Conservation (phyloP, 202 grass and related monocot genomes). For the Musa balbisiana region DNA sequence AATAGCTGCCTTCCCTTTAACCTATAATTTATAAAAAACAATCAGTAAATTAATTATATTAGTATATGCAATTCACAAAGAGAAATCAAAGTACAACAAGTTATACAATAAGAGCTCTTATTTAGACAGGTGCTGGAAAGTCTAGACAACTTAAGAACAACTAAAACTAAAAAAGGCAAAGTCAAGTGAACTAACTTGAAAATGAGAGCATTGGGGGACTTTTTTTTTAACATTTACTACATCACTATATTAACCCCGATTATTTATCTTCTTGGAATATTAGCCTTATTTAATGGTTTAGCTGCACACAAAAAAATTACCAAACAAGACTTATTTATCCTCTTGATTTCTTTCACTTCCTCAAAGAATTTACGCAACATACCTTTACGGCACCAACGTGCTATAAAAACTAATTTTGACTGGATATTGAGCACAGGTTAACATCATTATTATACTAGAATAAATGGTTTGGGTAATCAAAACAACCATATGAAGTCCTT, state of each 20-base stretch:
- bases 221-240: too few species aligned
- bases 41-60: constrained; percentile 13
- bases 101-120: too few species aligned
- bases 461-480: neutral
- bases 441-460: neutral
- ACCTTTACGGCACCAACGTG: neutral
- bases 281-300: neutral
- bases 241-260: neutral
- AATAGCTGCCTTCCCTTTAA: constrained; percentile 96
- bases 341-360: neutral
- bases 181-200: too few species aligned
- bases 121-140: too few species aligned
- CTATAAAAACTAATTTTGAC: too few species aligned
- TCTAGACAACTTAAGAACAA: too few species aligned
- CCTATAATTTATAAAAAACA: constrained; percentile 39
- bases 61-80: neutral
- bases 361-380: neutral
- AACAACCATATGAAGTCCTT: neutral
- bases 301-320: neutral
- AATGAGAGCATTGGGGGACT: too few species aligned
- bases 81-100: too few species aligned
- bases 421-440: too few species aligned
- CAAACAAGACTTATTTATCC: neutral
- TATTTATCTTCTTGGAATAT: neutral
- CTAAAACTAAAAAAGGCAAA: too few species aligned